Percentiles rank a stretch among this genome's conserved stretches.
Evolutionary conservation across 208 protist species (phyloP).

Genomic region (Trypanosoma platydactyli): DNA sequence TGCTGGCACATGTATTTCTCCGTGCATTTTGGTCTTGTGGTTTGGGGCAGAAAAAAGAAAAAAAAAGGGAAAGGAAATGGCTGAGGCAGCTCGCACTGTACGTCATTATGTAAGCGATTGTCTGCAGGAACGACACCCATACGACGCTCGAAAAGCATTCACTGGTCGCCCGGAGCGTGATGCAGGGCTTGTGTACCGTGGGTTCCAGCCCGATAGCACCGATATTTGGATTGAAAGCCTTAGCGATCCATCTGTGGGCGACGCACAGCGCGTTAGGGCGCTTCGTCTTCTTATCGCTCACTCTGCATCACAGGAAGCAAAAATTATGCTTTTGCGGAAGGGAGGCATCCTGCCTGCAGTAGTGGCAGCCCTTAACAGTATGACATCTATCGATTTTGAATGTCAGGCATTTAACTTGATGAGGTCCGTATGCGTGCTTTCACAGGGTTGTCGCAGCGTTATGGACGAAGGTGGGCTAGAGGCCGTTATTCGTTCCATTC

Average conservation of each 20-base stretch:
- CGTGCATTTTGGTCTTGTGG: no score
- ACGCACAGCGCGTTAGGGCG: conserved; percentile 52
- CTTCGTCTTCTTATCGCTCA: conserved; percentile 69
- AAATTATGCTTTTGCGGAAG: conserved; percentile 66
- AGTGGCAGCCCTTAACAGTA: conserved; percentile 36
- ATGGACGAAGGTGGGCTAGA: conserved; percentile 57
- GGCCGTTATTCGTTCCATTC: conserved; percentile 34
- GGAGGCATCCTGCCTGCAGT: conserved; percentile 47
- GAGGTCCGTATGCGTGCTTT: conserved; percentile 67
- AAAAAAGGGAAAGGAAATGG: conserved; percentile 34
- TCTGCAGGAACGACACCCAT: conserved; percentile 82
- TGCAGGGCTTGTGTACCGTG: conserved; percentile 63
- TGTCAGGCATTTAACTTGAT: conserved; percentile 71
- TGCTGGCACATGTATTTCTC: no score
- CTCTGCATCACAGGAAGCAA: conserved; percentile 73
- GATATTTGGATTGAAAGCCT: conserved; percentile 55
- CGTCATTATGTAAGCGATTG: conserved; percentile 88
- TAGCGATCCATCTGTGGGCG: conserved; percentile 43
- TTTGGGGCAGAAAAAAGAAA: neutral
- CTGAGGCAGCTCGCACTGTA: conserved; percentile 62
- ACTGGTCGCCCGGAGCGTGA: conserved; percentile 52
- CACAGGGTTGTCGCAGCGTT: conserved; percentile 74
- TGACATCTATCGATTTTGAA: conserved; percentile 38
- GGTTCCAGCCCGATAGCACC: conserved; percentile 33
- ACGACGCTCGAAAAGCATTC: conserved; percentile 75